phyloP scores from a whole-genome alignment of 345 rosid genomes.

The Erodium maritimum region DNA sequence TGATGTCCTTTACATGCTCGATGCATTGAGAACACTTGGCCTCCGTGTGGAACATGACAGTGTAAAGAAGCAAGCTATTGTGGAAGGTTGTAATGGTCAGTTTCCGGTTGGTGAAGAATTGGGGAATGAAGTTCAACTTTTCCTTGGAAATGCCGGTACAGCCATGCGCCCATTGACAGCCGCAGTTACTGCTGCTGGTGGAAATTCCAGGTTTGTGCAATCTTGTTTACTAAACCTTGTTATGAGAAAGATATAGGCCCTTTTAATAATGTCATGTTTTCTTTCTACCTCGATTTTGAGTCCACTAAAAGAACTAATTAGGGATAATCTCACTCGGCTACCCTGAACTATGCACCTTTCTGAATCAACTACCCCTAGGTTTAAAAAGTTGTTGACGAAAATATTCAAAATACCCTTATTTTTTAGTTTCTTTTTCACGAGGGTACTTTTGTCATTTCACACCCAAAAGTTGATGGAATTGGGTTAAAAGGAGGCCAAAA shows the following conservation, averaged over 20 bases:
- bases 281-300: background rate
- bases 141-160: conserved; percentile 95
- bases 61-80: conserved; percentile 43
- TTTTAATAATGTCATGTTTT: background rate
- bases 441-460: too few relatives aligned
- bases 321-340: too few relatives aligned
- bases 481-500: too few relatives aligned
- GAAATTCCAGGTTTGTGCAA: conserved; percentile 52
- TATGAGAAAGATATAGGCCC: background rate
- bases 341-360: too few relatives aligned
- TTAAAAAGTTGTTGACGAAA: too few relatives aligned
- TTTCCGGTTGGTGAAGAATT: conserved; percentile 55
- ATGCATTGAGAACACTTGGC: conserved; percentile 65
- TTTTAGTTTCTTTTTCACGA: too few relatives aligned
- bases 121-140: conserved; percentile 51
- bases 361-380: too few relatives aligned
- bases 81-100: conserved; percentile 77
- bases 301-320: too few relatives aligned
- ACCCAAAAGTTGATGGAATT: too few relatives aligned
- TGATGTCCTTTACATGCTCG: conserved; percentile 85
- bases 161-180: conserved; percentile 97
- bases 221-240: conserved; percentile 1
- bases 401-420: too few relatives aligned
- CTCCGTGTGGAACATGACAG: conserved; percentile 46
- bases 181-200: conserved; percentile 87